These are phyloP conservation scores for Plenodomus tracheiphilus DNA, from an alignment of 2,329 filamentous ascomycete species.

Conservation along the genomic window DNA sequence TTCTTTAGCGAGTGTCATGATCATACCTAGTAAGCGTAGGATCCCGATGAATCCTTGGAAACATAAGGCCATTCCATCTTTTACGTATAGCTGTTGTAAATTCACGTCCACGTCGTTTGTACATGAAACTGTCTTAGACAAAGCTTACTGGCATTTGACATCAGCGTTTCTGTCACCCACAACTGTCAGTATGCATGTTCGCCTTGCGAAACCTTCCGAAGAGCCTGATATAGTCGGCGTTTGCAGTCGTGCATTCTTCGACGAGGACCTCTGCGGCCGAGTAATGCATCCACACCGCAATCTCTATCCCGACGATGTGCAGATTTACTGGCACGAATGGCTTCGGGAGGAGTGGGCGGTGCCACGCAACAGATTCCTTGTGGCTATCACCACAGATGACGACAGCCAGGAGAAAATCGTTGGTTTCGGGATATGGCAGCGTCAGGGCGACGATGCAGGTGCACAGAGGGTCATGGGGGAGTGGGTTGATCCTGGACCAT, in stretches of 20 bases:
- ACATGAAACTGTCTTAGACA: too few species aligned
- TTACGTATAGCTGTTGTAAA: too few species aligned
- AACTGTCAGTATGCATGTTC: conserved; percentile 13
- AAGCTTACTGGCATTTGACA: too few species aligned
- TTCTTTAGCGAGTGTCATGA: too few species aligned
- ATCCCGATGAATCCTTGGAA: too few species aligned
- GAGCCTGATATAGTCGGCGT: conserved; percentile 22
- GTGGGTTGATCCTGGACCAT: conserved; percentile 8
- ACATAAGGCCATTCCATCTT: too few species aligned
- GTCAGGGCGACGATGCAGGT: conserved; percentile 21
- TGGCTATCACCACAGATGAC: conserved; percentile 5
- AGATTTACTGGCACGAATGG: conserved; percentile 23
- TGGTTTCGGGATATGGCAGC: conserved; percentile 26
- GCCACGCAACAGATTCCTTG: conserved; percentile 12
- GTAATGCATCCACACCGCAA: conserved; percentile 31
- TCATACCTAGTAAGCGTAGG: too few species aligned
- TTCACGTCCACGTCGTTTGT: too few species aligned
- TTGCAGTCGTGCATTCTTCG: conserved; percentile 29
- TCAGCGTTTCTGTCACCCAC: too few species aligned
- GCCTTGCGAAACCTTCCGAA: conserved; percentile 16
- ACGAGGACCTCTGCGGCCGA: conserved; percentile 33
- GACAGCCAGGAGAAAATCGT: conserved; percentile 16
- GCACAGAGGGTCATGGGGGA: conserved; percentile 10
- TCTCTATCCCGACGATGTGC: conserved; percentile 26
- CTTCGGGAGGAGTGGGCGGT: conserved; percentile 19